Conservation (phyloP, 306 rosid species). For the Morella rubra region DNA sequence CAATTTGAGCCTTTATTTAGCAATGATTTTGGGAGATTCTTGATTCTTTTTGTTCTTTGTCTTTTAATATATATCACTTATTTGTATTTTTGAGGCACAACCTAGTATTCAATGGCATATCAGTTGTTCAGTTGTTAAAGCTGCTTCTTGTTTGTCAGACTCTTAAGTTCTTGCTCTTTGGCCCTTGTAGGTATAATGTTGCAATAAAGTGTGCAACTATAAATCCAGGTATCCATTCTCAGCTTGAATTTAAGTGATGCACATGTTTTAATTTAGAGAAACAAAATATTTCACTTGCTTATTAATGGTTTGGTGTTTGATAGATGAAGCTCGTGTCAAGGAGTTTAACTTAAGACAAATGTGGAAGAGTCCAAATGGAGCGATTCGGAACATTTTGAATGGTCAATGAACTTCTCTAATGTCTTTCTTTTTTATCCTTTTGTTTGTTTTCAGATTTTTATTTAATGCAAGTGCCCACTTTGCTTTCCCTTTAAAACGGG, state of each 20-base stretch:
- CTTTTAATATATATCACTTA: too few species aligned
- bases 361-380: slow-evolving; percentile 99
- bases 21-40: too few species aligned
- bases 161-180: not conserved
- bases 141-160: too few species aligned
- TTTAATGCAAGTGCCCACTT: slow-evolving; percentile 13
- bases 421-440: not conserved
- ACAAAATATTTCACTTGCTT: too few species aligned
- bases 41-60: too few species aligned
- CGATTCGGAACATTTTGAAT: slow-evolving; percentile 94
- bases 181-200: slow-evolving; percentile 65
- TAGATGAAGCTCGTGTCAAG: slow-evolving; percentile 91
- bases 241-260: not conserved
- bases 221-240: slow-evolving; percentile 71
- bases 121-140: too few species aligned
- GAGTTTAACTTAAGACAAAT: slow-evolving; percentile 82
- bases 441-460: slow-evolving; percentile 8
- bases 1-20: too few species aligned
- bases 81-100: too few species aligned
- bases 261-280: too few species aligned
- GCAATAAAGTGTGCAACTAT: slow-evolving; percentile 99
- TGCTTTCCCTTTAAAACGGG: too few species aligned
- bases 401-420: slow-evolving; percentile 44
- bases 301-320: slow-evolving; percentile 19
- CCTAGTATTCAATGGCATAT: too few species aligned